Evolutionary conservation across 2,329 filamentous ascomycete species (phyloP).

Genomic region (Calonectria henricotiae): DNA sequence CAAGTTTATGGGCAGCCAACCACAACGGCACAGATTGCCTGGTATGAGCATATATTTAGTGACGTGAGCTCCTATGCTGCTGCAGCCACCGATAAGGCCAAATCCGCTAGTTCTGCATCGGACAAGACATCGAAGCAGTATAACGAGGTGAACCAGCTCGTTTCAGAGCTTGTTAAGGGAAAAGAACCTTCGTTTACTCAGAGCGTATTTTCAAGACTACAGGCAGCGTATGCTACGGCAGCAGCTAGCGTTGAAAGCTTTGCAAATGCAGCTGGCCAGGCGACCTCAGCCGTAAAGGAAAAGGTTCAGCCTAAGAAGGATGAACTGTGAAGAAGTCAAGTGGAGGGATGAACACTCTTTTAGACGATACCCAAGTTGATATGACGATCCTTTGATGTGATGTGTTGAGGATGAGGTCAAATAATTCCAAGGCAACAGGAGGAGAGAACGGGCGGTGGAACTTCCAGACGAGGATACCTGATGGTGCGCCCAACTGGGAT

Average conservation of each 20-base stretch:
- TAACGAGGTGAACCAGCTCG: slow-evolving; percentile 78
- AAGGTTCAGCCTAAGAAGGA: slow-evolving; percentile 58
- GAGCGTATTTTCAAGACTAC: slow-evolving; percentile 81
- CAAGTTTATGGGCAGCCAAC: slow-evolving; percentile 80
- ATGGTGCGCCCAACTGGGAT: slow-evolving; percentile 46
- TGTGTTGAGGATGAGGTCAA: slow-evolving; percentile 23
- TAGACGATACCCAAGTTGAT: slow-evolving; percentile 53
- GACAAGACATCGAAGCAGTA: slow-evolving; percentile 77
- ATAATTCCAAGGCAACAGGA: slow-evolving; percentile 16
- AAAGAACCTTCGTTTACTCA: slow-evolving; percentile 88
- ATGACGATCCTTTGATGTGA: slow-evolving; percentile 51
- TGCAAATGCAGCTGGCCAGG: slow-evolving; percentile 59
- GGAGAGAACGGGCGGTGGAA: slow-evolving; percentile 32
- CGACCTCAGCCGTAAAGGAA: slow-evolving; percentile 63
- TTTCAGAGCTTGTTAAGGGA: slow-evolving; percentile 83
- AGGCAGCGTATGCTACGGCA: slow-evolving; percentile 80
- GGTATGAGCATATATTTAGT: slow-evolving; percentile 66
- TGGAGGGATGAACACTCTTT: slow-evolving; percentile 45
- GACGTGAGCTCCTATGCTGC: slow-evolving; percentile 73
- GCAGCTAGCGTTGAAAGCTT: slow-evolving; percentile 69
- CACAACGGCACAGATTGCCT: slow-evolving; percentile 71
- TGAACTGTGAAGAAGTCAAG: slow-evolving; percentile 58
- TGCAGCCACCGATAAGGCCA: slow-evolving; percentile 69
- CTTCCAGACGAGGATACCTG: slow-evolving; percentile 35
- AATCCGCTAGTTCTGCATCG: slow-evolving; percentile 71